Evolutionary conservation across 2,329 filamentous ascomycete species (phyloP).

Genomic region (Karstenula rhodostoma): DNA sequence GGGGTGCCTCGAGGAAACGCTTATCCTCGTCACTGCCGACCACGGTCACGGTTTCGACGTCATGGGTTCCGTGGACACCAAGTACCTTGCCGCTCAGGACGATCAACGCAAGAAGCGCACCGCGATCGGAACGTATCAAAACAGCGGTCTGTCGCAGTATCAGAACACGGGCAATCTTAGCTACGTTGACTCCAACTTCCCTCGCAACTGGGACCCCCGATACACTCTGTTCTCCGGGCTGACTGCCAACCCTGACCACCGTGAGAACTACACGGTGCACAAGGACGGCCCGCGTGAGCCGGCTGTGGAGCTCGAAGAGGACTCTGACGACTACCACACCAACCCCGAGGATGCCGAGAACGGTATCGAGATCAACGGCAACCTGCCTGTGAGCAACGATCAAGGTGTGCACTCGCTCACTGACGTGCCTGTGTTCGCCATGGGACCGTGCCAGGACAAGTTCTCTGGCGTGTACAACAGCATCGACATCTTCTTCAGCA

Average conservation of each 20-base stretch:
- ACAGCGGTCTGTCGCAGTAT: slow-evolving; percentile 81
- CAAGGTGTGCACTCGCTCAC: slow-evolving; percentile 61
- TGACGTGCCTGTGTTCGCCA: slow-evolving; percentile 69
- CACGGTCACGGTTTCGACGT: slow-evolving; percentile 92
- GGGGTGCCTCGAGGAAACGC: slow-evolving; percentile 75
- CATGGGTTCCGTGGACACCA: slow-evolving; percentile 80
- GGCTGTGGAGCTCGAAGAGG: slow-evolving; percentile 63
- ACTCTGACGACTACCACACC: slow-evolving; percentile 67
- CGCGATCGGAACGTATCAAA: slow-evolving; percentile 76
- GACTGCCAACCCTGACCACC: slow-evolving; percentile 74
- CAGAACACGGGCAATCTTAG: slow-evolving; percentile 65
- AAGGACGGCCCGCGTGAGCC: slow-evolving; percentile 70
- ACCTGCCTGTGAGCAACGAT: slow-evolving; percentile 67
- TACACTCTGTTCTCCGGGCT: slow-evolving; percentile 81
- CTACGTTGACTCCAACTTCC: slow-evolving; percentile 81
- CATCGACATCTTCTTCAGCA: slow-evolving; percentile 78
- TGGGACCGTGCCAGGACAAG: slow-evolving; percentile 78
- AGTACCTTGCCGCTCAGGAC: slow-evolving; percentile 73
- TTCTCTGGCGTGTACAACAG: slow-evolving; percentile 77
- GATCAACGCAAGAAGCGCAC: slow-evolving; percentile 76
- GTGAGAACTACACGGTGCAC: slow-evolving; percentile 79
- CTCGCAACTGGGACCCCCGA: slow-evolving; percentile 82
- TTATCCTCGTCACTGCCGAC: slow-evolving; percentile 83
- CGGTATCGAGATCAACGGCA: slow-evolving; percentile 80
- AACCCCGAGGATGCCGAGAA: slow-evolving; percentile 71